Percentiles rank a stretch among this genome's conserved stretches.
Evolutionary conservation across 2,329 filamentous ascomycete genomes (phyloP).

Genomic region (Chrysosphaeria jannelii): DNA sequence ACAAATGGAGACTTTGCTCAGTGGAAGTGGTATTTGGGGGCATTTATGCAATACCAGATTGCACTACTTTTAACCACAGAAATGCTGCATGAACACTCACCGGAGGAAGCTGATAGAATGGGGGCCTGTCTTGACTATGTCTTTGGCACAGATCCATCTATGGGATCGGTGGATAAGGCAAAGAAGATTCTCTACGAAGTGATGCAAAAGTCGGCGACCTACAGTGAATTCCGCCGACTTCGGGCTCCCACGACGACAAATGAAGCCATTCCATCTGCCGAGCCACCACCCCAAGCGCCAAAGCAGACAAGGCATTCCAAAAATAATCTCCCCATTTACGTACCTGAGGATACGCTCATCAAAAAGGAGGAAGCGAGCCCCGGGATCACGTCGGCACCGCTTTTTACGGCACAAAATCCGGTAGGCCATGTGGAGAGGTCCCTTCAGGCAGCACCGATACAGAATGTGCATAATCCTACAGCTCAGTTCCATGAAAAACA

Average conservation of each 20-base stretch:
- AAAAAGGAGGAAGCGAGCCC: no score
- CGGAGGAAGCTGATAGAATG: conserved; percentile 28
- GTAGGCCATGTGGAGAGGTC: no score
- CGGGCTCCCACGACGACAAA: conserved; percentile 18
- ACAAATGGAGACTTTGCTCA: conserved; percentile 14
- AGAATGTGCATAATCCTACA: no score
- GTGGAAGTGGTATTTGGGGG: conserved; percentile 43
- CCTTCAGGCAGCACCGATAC: no score
- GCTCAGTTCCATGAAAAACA: no score
- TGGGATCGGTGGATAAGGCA: conserved; percentile 21
- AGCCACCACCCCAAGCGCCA: conserved; percentile 7
- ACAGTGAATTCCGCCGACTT: conserved; percentile 25
- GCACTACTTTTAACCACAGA: conserved; percentile 39
- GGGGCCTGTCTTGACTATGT: conserved; percentile 45
- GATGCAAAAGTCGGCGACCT: conserved; percentile 25
- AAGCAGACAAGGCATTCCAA: conserved; percentile 1
- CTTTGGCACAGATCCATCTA: conserved; percentile 24
- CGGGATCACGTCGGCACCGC: no score
- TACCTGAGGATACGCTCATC: no score
- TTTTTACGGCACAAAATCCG: no score
- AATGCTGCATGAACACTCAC: conserved; percentile 26
- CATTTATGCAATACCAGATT: conserved; percentile 42
- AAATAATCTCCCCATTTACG: no score
- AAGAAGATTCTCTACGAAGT: conserved; percentile 30
- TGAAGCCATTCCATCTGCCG: conserved; percentile 9